Evolutionary conservation across 139 green algal species (phyloP).

Genomic region (Astrephomene gubernaculifera): DNA sequence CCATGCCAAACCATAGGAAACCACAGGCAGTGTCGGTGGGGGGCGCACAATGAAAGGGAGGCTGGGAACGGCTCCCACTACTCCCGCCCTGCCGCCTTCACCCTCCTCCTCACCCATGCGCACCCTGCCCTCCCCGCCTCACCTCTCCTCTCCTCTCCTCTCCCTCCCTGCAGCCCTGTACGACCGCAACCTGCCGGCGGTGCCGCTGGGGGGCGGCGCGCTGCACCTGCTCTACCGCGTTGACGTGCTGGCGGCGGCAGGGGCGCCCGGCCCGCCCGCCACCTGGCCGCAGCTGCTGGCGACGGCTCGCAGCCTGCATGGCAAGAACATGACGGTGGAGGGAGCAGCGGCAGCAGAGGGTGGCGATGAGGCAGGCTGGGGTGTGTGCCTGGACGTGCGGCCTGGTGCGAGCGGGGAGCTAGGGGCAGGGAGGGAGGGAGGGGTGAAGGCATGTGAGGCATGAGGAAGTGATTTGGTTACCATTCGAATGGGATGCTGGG

Average conservation of each 20-base stretch:
- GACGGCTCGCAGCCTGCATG: neutral
- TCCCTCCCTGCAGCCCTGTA: neutral
- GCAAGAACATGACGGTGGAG: neutral
- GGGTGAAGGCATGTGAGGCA: no score
- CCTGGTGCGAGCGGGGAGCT: no score
- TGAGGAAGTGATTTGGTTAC: no score
- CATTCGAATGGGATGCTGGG: no score
- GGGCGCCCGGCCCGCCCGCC: neutral
- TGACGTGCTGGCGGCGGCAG: neutral
- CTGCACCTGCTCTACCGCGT: slow-evolving; percentile 23
- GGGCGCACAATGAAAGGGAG: neutral
- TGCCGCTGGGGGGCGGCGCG: slow-evolving; percentile 7
- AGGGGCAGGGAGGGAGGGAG: no score
- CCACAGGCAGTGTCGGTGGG: neutral
- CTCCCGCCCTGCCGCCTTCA: neutral
- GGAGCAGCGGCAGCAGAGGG: neutral
- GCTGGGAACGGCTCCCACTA: neutral
- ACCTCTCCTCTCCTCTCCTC: neutral
- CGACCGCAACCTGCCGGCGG: neutral
- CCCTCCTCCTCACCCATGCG: neutral
- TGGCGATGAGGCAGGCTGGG: neutral
- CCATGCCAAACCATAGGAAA: no score
- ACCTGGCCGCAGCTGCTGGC: slow-evolving; percentile 19
- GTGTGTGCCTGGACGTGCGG: slow-evolving; percentile 14
- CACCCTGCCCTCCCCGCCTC: no score